Conservation (phyloP, 2,329 filamentous ascomycete species). For the Thielaviopsis populi region DNA sequence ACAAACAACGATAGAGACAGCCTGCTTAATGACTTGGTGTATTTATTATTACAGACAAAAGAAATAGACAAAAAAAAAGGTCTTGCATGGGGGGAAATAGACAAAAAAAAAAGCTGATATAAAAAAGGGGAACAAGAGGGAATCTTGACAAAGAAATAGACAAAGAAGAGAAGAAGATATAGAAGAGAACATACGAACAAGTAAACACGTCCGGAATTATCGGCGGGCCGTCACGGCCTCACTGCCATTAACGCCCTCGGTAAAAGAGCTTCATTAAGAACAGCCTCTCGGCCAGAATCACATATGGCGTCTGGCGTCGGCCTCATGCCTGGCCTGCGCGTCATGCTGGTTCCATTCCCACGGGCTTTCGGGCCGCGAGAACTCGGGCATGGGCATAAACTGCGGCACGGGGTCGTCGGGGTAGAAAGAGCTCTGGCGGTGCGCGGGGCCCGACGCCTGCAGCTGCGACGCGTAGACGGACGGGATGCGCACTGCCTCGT, state of each 20-base stretch:
- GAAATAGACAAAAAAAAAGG: neutral
- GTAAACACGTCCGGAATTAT: neutral
- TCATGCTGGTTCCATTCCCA: constrained; percentile 10
- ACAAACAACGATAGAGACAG: no score
- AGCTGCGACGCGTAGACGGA: neutral
- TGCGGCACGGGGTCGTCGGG: neutral
- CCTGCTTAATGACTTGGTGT: neutral
- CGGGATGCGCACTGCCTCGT: constrained; percentile 8
- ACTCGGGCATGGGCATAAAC: neutral
- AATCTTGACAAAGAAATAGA: constrained; percentile 7
- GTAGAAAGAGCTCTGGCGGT: constrained; percentile 8
- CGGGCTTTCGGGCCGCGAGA: constrained; percentile 7
- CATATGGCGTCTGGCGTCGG: neutral
- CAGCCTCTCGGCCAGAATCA: neutral
- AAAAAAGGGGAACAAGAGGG: constrained; percentile 1
- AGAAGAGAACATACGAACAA: no score
- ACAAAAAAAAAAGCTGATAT: constrained; percentile 6
- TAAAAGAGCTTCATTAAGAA: neutral
- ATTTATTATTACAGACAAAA: neutral
- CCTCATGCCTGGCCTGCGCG: neutral
- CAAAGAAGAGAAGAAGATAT: constrained; percentile 9
- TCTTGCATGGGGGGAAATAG: neutral
- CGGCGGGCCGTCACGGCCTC: neutral
- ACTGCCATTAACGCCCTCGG: neutral
- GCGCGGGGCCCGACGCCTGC: neutral